Conservation (phyloP, 208 protist species). For the Wallacemonas sp. region DNA sequence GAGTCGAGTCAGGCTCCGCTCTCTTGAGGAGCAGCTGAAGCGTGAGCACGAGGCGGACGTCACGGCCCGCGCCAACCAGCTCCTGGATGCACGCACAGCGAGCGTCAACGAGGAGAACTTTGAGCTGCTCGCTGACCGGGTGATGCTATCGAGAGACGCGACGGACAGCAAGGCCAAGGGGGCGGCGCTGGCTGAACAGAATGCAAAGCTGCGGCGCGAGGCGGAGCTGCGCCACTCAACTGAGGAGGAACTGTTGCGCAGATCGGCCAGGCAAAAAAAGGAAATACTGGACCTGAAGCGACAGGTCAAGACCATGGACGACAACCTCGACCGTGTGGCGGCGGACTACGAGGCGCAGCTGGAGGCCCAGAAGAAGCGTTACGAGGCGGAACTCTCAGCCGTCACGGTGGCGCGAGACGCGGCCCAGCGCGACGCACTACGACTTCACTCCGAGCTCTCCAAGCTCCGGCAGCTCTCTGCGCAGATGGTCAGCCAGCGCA, state of each 20-base stretch:
- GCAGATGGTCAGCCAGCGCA: conserved; percentile 64
- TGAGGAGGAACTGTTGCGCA: conserved; percentile 40
- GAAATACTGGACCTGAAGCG: conserved; percentile 45
- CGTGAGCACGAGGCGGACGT: conserved; percentile 53
- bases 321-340: conserved; percentile 45
- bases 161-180: conserved; percentile 6
- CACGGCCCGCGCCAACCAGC: conserved; percentile 42
- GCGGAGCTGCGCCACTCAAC: conserved; percentile 33
- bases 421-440: conserved; percentile 40
- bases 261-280: conserved; percentile 49
- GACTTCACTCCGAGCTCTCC: conserved; percentile 50
- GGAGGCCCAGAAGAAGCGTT: conserved; percentile 19
- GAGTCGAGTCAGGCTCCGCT: conserved; percentile 62
- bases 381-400: conserved; percentile 22
- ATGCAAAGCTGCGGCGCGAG: conserved; percentile 42
- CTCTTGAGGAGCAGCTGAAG: conserved; percentile 48
- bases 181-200: conserved; percentile 32
- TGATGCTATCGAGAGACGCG: conserved; percentile 56
- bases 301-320: conserved; percentile 57
- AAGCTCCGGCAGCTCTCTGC: conserved; percentile 50
- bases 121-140: conserved; percentile 67
- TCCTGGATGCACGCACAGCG: conserved; percentile 61
- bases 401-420: conserved; percentile 61
- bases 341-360: conserved; percentile 59
- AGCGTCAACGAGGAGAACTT: conserved; percentile 72